Evolutionary conservation across 768 basidiomycete genomes (phyloP).

Genomic region (Lentinula guzmanii): DNA sequence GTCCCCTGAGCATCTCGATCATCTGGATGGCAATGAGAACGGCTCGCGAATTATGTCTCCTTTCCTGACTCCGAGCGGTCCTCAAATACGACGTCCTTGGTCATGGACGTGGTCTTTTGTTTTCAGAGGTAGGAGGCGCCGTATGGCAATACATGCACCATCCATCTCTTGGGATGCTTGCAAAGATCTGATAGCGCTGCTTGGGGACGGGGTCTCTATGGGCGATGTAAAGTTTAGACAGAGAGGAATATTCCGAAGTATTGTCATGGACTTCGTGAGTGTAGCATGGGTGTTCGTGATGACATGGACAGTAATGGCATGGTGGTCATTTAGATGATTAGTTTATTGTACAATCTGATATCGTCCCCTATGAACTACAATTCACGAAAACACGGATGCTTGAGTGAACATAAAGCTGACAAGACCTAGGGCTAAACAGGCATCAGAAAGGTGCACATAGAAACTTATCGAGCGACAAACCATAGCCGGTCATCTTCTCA

Average conservation of each 20-base stretch:
- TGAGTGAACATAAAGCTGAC: conserved; percentile 12
- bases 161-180: conserved; percentile 17
- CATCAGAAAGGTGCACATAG: background rate
- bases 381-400: conserved; percentile 8
- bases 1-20: conserved; percentile 24
- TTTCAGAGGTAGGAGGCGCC: conserved; percentile 47
- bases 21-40: background rate
- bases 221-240: conserved; percentile 11
- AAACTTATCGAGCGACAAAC: conserved; percentile 39
- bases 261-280: conserved; percentile 31
- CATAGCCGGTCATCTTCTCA: conserved; percentile 82
- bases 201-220: conserved; percentile 11
- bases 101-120: conserved; percentile 51
- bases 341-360: background rate
- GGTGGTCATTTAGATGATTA: conserved; percentile 23
- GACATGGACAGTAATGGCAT: conserved; percentile 31
- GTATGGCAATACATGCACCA: conserved; percentile 43
- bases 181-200: conserved; percentile 9
- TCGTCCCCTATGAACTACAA: background rate
- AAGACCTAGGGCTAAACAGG: conserved; percentile 13
- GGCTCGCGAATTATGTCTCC: conserved; percentile 19
- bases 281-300: conserved; percentile 31
- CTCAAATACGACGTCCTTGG: conserved; percentile 14
- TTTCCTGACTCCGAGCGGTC: conserved; percentile 7
- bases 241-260: conserved; percentile 26